These are phyloP conservation scores for Komagataella pastoris DNA, from an alignment of 805 yeast genomes.

Conservation along the genomic window DNA sequence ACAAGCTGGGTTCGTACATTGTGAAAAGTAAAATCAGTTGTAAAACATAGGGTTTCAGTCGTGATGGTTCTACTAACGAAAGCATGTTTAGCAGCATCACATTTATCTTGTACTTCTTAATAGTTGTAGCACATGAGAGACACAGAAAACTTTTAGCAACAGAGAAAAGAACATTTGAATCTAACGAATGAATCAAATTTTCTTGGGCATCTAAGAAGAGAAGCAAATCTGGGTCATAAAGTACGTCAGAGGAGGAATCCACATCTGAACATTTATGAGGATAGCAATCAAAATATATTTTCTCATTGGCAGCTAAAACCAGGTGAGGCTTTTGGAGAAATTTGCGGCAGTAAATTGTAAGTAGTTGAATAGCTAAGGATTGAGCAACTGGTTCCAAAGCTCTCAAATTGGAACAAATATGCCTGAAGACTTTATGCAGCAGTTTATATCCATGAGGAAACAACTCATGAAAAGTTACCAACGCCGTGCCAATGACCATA, in stretches of 20 bases:
- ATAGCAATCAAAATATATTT: background rate
- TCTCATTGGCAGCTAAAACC: background rate
- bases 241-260: constrained; percentile 19
- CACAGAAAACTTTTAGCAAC: constrained; percentile 41
- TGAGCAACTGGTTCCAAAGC: constrained; percentile 70
- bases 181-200: constrained; percentile 33
- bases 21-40: background rate
- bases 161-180: constrained; percentile 50
- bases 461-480: constrained; percentile 39
- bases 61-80: constrained; percentile 2
- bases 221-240: constrained; percentile 41
- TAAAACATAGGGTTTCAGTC: background rate
- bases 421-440: constrained; percentile 59
- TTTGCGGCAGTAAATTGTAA: constrained; percentile 51
- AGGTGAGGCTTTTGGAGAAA: constrained; percentile 42
- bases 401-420: constrained; percentile 20
- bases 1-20: background rate
- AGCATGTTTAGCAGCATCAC: constrained; percentile 32
- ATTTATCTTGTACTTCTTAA: constrained; percentile 35
- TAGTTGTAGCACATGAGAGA: constrained; percentile 42
- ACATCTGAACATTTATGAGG: background rate
- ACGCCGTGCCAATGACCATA: constrained; percentile 56
- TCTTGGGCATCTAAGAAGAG: constrained; percentile 35
- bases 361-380: constrained; percentile 38
- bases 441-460: constrained; percentile 47